Evolutionary conservation across 164 flowering plant genomes (phyloP).

Genomic region (Nymphaea colorata): DNA sequence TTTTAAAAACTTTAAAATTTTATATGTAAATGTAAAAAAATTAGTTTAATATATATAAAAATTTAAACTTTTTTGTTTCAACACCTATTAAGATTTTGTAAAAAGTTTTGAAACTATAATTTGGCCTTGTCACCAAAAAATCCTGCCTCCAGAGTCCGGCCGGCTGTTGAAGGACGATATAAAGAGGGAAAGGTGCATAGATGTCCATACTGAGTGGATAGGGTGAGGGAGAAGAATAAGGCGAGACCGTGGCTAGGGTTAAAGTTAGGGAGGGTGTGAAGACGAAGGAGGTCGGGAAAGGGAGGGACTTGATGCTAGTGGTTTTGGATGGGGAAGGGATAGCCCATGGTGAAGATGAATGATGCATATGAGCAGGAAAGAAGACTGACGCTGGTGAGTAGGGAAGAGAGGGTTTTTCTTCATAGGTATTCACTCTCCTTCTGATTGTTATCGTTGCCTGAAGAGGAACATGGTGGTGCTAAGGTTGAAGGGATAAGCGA

Average conservation of each 20-base stretch:
- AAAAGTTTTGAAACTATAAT: too few species aligned
- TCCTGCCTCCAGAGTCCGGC: not conserved
- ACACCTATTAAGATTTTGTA: too few species aligned
- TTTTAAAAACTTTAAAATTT: too few species aligned
- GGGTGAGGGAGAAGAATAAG: conserved; percentile 20
- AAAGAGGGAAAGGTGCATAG: conserved; percentile 25
- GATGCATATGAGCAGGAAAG: conserved; percentile 7
- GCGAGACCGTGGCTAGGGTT: conserved; percentile 26
- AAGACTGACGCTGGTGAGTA: conserved; percentile 8
- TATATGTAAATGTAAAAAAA: too few species aligned
- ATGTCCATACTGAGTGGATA: conserved; percentile 8
- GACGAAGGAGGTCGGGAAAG: conserved; percentile 33
- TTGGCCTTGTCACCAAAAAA: too few species aligned
- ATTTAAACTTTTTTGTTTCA: too few species aligned
- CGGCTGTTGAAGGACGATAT: conserved; percentile 19
- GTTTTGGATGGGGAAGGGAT: conserved; percentile 17
- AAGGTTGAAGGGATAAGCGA: too few species aligned
- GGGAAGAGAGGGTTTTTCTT: too few species aligned
- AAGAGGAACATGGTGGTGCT: too few species aligned
- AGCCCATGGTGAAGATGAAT: conserved; percentile 13
- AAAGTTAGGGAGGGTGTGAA: conserved; percentile 16
- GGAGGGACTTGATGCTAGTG: conserved; percentile 6
- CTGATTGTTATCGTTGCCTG: too few species aligned
- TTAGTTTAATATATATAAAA: too few species aligned
- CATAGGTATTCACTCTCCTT: too few species aligned